Evolutionary conservation across 2,329 filamentous ascomycete genomes (phyloP).

Genomic region (Camptophora hylomeconis): DNA sequence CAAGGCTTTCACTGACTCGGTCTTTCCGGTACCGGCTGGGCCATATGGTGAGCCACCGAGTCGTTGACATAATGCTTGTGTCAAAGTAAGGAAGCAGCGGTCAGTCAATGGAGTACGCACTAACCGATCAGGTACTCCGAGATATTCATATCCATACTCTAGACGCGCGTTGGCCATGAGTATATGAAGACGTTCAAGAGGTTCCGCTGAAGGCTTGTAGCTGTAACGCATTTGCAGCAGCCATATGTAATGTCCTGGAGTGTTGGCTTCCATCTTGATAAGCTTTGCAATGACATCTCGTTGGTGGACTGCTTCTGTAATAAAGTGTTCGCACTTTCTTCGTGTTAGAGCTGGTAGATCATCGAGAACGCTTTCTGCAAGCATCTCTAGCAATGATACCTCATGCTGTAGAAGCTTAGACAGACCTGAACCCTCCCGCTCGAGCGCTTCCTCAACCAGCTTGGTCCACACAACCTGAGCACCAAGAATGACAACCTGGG

Average conservation of each 20-base stretch:
- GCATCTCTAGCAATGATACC: conserved; percentile 68
- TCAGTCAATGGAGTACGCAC: conserved; percentile 95
- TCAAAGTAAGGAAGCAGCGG: conserved; percentile 94
- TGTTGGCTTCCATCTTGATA: conserved; percentile 58
- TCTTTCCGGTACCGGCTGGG: conserved; percentile 95
- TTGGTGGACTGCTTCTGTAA: conserved; percentile 97
- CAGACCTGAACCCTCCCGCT: conserved; percentile 56
- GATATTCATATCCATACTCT: conserved; percentile 94
- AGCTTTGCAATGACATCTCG: conserved; percentile 86
- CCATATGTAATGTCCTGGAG: conserved; percentile 78
- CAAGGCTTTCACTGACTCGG: conserved; percentile 94
- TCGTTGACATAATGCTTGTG: conserved; percentile 86
- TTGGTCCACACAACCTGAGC: conserved; percentile 91
- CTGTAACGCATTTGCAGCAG: conserved; percentile 94
- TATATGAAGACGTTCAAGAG: conserved; percentile 68
- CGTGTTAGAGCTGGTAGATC: conserved; percentile 76
- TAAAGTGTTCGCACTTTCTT: conserved; percentile 96
- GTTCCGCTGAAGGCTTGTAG: conserved; percentile 70
- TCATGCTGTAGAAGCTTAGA: conserved; percentile 65
- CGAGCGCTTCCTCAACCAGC: conserved; percentile 65
- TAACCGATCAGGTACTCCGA: conserved; percentile 89
- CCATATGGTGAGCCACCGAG: conserved; percentile 95
- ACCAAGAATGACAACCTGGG: conserved; percentile 88
- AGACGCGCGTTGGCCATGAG: conserved; percentile 95
- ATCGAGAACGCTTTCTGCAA: conserved; percentile 79